Percentiles rank a stretch among this genome's conserved stretches.
phyloP scores from a whole-genome alignment of 2,329 filamentous ascomycete genomes.

The Botrytis byssoidea region DNA sequence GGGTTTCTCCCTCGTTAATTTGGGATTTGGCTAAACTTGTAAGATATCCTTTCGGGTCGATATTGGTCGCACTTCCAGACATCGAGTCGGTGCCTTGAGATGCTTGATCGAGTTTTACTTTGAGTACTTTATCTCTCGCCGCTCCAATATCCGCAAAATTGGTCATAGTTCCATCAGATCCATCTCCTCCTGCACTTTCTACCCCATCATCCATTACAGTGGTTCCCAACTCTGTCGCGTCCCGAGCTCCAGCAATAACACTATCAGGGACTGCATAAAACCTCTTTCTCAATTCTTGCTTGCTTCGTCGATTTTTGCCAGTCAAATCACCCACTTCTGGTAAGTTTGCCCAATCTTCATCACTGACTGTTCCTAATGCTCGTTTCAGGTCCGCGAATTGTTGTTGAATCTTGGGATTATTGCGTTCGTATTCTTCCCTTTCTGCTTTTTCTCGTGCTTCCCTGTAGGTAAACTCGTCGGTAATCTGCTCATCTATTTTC shows the following conservation, averaged over 20 bases:
- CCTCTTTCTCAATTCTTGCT: conserved; percentile 76
- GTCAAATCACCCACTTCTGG: conserved; percentile 97
- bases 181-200: conserved; percentile 43
- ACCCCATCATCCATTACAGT: conserved; percentile 80
- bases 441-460: conserved; percentile 92
- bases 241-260: conserved; percentile 82
- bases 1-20: conserved; percentile 73
- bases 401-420: conserved; percentile 97
- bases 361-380: conserved; percentile 80
- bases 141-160: conserved; percentile 98
- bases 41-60: conserved; percentile 94
- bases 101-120: conserved; percentile 89
- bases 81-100: conserved; percentile 69
- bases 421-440: conserved; percentile 90
- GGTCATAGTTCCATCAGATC: conserved; percentile 82
- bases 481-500: conserved; percentile 69
- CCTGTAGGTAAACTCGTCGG: conserved; percentile 72
- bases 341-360: conserved; percentile 94
- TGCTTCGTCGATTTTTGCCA: conserved; percentile 83
- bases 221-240: conserved; percentile 77
- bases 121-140: conserved; percentile 90
- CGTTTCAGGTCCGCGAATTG: conserved; percentile 97
- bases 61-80: conserved; percentile 79
- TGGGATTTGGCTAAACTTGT: conserved; percentile 85
- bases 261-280: conserved; percentile 98